These are phyloP conservation scores for Ceratonia siliqua DNA, from an alignment of 306 rosid genomes.

Conservation along the genomic window DNA sequence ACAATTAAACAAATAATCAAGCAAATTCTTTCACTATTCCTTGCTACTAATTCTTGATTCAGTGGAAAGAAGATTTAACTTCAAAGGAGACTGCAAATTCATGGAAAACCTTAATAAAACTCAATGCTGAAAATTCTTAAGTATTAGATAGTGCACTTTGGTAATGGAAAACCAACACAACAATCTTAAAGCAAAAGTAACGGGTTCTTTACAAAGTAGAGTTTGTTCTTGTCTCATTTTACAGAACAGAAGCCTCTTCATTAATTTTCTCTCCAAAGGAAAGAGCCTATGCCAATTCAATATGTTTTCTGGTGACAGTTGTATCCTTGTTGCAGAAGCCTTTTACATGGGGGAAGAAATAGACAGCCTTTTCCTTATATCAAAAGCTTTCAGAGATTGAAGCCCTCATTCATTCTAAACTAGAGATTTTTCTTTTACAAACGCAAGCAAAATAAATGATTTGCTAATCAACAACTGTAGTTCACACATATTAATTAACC, in stretches of 20 bases:
- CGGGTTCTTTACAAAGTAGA: slow-evolving; percentile 21
- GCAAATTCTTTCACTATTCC: slow-evolving; percentile 62
- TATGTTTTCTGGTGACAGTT: slow-evolving; percentile 40
- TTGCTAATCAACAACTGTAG: neutral
- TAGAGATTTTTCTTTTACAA: neutral
- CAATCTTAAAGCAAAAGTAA: neutral
- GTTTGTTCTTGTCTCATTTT: slow-evolving; percentile 15
- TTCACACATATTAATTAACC: neutral
- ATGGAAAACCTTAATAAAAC: neutral
- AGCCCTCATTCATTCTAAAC: slow-evolving; percentile 38
- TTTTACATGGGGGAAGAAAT: slow-evolving; percentile 38
- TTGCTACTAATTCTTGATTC: slow-evolving; percentile 77
- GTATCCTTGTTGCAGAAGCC: too few relatives aligned
- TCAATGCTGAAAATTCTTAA: neutral
- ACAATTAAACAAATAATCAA: too few relatives aligned
- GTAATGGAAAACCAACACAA: neutral
- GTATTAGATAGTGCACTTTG: neutral
- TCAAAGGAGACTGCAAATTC: slow-evolving; percentile 71
- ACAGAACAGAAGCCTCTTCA: slow-evolving; percentile 16
- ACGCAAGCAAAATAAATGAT: too few relatives aligned
- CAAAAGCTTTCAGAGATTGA: slow-evolving; percentile 44
- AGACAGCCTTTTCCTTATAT: slow-evolving; percentile 39
- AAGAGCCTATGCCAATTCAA: neutral
- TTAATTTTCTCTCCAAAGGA: slow-evolving; percentile 23
- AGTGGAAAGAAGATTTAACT: slow-evolving; percentile 60